phyloP scores from a whole-genome alignment of 768 basidiomycete species.

The Lentinula guzmanii region DNA sequence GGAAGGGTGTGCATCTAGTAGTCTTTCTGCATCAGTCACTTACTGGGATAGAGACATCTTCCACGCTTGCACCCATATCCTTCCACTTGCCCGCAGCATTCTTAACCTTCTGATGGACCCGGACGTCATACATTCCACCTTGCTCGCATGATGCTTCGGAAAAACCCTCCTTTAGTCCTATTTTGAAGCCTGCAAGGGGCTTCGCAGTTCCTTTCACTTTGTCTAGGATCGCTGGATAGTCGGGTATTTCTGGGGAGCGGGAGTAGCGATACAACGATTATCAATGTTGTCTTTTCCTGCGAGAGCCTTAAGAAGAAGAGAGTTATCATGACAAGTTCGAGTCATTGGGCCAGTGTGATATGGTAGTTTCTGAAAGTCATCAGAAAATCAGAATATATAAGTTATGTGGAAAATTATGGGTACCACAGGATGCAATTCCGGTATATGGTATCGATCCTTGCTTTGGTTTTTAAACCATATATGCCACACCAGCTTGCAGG shows the following conservation, averaged over 20 bases:
- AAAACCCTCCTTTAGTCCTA: conserved; percentile 5
- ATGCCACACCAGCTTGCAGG: conserved; percentile 4
- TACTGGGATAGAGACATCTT: conserved; percentile 3
- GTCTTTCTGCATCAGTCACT: not conserved
- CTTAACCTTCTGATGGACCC: not conserved
- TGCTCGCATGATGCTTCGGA: not conserved
- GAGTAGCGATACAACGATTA: not conserved
- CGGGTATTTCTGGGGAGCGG: not conserved
- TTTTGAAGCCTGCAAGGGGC: conserved; percentile 1
- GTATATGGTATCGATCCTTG: conserved; percentile 5
- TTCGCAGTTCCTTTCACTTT: not conserved
- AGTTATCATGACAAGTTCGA: not conserved
- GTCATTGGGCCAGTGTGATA: conserved; percentile 7
- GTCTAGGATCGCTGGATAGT: conserved; percentile 1
- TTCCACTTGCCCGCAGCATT: not conserved
- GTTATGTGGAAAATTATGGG: not conserved
- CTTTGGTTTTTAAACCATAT: not conserved
- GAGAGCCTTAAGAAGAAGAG: conserved; percentile 1
- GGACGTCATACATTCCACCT: not conserved
- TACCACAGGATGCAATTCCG: conserved; percentile 4
- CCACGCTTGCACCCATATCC: not conserved
- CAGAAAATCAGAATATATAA: not conserved
- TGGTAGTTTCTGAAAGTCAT: not conserved
- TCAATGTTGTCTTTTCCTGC: conserved; percentile 2
- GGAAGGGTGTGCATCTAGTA: not conserved